Conservation (phyloP, 805 yeast genomes). For the Starmerella bombicola region DNA sequence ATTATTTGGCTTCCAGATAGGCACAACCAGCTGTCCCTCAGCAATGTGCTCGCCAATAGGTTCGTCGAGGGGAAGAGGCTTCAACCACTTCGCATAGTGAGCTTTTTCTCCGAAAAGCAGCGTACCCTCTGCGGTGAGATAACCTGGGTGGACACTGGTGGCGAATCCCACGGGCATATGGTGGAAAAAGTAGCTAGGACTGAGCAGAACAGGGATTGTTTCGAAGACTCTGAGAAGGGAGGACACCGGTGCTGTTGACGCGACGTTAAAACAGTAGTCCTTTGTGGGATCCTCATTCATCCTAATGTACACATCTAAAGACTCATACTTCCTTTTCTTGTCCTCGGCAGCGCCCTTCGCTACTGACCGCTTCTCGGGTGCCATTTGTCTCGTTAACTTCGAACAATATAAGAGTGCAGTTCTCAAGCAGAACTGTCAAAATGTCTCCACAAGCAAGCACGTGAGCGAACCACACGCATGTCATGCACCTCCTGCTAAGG, state of each 20-base stretch:
- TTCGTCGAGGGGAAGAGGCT: conserved; percentile 37
- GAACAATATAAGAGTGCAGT: too few relatives aligned
- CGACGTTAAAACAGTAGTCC: conserved; percentile 80
- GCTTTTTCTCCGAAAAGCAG: conserved; percentile 56
- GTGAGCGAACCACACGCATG: too few relatives aligned
- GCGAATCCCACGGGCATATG: conserved; percentile 51
- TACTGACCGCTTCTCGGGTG: not conserved
- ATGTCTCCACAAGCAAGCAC: too few relatives aligned
- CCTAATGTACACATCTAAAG: conserved; percentile 47
- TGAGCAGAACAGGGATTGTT: conserved; percentile 56
- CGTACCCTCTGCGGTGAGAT: conserved; percentile 71
- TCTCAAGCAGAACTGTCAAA: too few relatives aligned
- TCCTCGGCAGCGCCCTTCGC: not conserved
- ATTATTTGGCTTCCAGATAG: conserved; percentile 46
- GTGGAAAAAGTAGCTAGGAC: conserved; percentile 68
- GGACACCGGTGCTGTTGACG: conserved; percentile 42
- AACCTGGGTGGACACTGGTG: conserved; percentile 60
- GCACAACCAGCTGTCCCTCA: conserved; percentile 84
- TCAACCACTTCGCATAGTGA: conserved; percentile 35
- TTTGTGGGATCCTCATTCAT: conserved; percentile 74
- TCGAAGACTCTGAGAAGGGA: conserved; percentile 51
- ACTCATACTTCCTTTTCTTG: conserved; percentile 2
- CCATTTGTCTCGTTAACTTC: too few relatives aligned
- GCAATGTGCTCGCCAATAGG: conserved; percentile 49
- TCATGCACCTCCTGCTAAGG: too few relatives aligned